A percentile compares a stretch with the other conserved stretches of the same genome.
These are phyloP conservation scores for Trichoderma sp. DNA, from an alignment of 2,329 filamentous ascomycete species.

Conservation along the genomic window DNA sequence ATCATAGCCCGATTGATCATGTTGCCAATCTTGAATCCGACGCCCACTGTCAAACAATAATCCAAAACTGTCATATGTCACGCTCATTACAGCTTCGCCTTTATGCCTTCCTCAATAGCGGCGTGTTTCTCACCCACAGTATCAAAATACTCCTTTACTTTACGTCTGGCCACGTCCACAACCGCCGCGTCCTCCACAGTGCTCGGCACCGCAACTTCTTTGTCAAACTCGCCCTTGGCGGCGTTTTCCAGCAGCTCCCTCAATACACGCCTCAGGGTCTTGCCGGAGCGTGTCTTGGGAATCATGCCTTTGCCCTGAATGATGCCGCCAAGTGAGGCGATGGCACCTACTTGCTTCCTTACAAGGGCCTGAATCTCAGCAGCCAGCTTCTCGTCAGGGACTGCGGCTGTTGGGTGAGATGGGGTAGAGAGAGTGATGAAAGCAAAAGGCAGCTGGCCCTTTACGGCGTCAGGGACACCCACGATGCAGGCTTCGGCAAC, in stretches of 20 bases:
- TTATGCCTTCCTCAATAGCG: conserved; percentile 48
- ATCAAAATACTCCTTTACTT: conserved; percentile 75
- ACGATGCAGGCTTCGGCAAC: conserved; percentile 87
- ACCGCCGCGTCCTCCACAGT: conserved; percentile 81
- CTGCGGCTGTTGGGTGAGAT: conserved; percentile 52
- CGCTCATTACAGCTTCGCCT: conserved; percentile 52
- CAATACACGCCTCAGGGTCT: conserved; percentile 81
- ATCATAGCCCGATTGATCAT: background rate
- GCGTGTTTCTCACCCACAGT: conserved; percentile 45
- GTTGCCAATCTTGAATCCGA: background rate
- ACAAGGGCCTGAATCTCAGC: conserved; percentile 72
- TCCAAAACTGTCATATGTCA: background rate
- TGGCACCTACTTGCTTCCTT: conserved; percentile 79
- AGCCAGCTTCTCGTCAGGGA: conserved; percentile 47
- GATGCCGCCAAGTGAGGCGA: conserved; percentile 82
- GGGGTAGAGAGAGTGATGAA: conserved; percentile 65
- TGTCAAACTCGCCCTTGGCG: conserved; percentile 70
- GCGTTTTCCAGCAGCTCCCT: conserved; percentile 84
- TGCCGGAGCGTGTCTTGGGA: conserved; percentile 88
- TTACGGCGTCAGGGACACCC: conserved; percentile 79
- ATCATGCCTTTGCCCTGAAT: conserved; percentile 86
- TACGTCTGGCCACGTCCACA: conserved; percentile 70
- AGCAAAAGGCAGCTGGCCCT: conserved; percentile 89
- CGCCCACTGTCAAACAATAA: background rate
- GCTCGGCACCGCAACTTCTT: conserved; percentile 71